Conservation (phyloP, 768 basidiomycete genomes). For the Lactarius vividus region DNA sequence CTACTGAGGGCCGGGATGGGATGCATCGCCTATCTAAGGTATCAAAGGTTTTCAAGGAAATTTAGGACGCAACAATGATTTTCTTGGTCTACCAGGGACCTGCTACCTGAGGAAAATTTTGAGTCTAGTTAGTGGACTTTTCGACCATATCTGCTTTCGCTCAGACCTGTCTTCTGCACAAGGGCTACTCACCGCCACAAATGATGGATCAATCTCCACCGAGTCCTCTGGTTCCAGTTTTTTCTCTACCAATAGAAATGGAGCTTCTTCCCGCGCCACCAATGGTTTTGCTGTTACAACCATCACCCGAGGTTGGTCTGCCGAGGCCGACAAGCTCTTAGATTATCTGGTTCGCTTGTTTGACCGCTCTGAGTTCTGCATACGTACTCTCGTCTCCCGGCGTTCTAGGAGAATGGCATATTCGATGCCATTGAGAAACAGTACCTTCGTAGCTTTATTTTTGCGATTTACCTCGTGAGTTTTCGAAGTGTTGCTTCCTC, state of each 20-base stretch:
- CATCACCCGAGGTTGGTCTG: slow-evolving; percentile 72
- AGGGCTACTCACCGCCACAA: slow-evolving; percentile 57
- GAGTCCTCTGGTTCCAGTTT: slow-evolving; percentile 39
- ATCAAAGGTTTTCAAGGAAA: slow-evolving; percentile 17
- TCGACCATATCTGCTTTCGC: slow-evolving; percentile 10
- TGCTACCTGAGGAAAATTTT: slow-evolving; percentile 83
- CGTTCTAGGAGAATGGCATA: slow-evolving; percentile 74
- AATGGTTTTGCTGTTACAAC: slow-evolving; percentile 72
- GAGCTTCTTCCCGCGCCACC: slow-evolving; percentile 40
- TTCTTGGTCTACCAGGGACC: slow-evolving; percentile 45
- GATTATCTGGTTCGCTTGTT: slow-evolving; percentile 65
- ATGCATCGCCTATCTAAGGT: slow-evolving; percentile 77
- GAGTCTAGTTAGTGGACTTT: slow-evolving; percentile 18
- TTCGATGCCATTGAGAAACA: slow-evolving; percentile 83
- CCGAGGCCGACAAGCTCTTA: slow-evolving; percentile 78
- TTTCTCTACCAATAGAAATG: slow-evolving; percentile 34
- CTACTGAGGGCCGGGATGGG: slow-evolving; percentile 70
- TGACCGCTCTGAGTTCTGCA: slow-evolving; percentile 23
- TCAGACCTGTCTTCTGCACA: slow-evolving; percentile 6
- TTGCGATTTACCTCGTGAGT: slow-evolving; percentile 78
- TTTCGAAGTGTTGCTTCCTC: slow-evolving; percentile 2
- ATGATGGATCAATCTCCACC: slow-evolving; percentile 34
- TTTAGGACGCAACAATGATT: slow-evolving; percentile 18
- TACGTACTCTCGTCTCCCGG: neutral
- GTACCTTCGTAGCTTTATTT: slow-evolving; percentile 82